Percentiles rank a stretch among this genome's conserved stretches.
These are phyloP conservation scores for Filobasidium wieringae DNA, from an alignment of 768 basidiomycete genomes.

Conservation along the genomic window DNA sequence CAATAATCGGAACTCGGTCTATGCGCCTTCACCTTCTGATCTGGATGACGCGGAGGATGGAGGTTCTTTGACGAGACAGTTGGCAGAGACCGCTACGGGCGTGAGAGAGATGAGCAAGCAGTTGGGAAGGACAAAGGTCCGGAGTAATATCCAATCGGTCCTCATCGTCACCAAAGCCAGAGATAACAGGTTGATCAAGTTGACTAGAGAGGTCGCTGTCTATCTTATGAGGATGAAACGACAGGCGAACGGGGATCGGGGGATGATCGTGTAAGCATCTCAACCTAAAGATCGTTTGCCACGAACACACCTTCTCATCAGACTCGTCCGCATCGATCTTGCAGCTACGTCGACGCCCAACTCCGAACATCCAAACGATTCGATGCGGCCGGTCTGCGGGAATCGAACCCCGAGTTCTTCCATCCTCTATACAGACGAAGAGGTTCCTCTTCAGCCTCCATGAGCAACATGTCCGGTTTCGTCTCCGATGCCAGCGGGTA, in stretches of 20 bases:
- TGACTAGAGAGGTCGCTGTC: constrained; percentile 84
- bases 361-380: constrained; percentile 79
- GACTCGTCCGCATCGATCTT: neutral
- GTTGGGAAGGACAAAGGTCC: constrained; percentile 83
- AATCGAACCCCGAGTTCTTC: constrained; percentile 79
- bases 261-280: constrained; percentile 80
- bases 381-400: constrained; percentile 76
- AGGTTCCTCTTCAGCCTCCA: constrained; percentile 45
- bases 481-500: constrained; percentile 40
- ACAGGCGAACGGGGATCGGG: constrained; percentile 31
- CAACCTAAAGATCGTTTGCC: constrained; percentile 2
- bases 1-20: constrained; percentile 22
- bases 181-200: constrained; percentile 88
- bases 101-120: constrained; percentile 99
- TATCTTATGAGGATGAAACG: constrained; percentile 75
- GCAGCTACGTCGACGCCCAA: constrained; percentile 87
- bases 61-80: constrained; percentile 71
- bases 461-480: constrained; percentile 47
- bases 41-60: constrained; percentile 54
- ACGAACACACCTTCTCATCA: neutral
- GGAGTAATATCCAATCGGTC: constrained; percentile 79
- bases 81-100: constrained; percentile 92
- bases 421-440: constrained; percentile 62
- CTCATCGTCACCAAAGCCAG: constrained; percentile 95
- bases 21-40: constrained; percentile 18